Conservation (phyloP, 2,329 filamentous ascomycete genomes). For the Cladosporium colombiae region DNA sequence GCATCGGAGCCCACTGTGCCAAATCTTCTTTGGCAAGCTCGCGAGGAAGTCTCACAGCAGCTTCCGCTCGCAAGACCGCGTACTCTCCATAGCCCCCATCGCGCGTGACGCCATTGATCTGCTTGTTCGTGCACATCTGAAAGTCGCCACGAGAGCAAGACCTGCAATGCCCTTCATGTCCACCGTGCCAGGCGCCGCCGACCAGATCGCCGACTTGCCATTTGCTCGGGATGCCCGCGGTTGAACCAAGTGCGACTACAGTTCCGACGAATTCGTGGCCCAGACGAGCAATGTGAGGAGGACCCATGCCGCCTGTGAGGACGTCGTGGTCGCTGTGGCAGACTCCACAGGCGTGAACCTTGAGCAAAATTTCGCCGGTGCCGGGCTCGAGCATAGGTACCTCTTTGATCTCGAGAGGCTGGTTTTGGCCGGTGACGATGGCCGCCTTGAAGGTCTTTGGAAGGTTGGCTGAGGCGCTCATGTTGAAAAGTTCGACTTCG, state of each 20-base stretch:
- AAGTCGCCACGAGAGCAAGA: constrained; percentile 64
- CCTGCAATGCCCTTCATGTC: constrained; percentile 63
- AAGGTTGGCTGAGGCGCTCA: constrained; percentile 13
- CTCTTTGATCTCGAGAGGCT: constrained; percentile 60
- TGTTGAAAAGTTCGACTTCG: not conserved
- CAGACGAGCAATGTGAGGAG: constrained; percentile 37
- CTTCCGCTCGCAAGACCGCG: constrained; percentile 60
- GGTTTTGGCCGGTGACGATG: constrained; percentile 56
- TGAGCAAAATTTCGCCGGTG: constrained; percentile 64
- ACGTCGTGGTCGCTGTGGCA: constrained; percentile 64
- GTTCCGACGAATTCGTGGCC: constrained; percentile 74
- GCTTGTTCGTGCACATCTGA: constrained; percentile 66
- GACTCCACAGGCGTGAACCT: constrained; percentile 70
- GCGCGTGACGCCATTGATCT: constrained; percentile 64
- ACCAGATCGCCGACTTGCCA: constrained; percentile 67
- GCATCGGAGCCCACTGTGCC: constrained; percentile 49
- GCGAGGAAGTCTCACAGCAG: constrained; percentile 54
- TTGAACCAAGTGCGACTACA: constrained; percentile 51
- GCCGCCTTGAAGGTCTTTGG: constrained; percentile 70
- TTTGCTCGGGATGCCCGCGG: constrained; percentile 58
- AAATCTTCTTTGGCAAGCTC: constrained; percentile 35
- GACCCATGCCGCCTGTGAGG: constrained; percentile 53
- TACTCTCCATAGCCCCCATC: constrained; percentile 69
- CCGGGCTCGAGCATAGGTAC: constrained; percentile 59
- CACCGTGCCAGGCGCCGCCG: constrained; percentile 70